Evolutionary conservation across 495 filamentous ascomycete species (phyloP).

Genomic region (Neurospora discreta): DNA sequence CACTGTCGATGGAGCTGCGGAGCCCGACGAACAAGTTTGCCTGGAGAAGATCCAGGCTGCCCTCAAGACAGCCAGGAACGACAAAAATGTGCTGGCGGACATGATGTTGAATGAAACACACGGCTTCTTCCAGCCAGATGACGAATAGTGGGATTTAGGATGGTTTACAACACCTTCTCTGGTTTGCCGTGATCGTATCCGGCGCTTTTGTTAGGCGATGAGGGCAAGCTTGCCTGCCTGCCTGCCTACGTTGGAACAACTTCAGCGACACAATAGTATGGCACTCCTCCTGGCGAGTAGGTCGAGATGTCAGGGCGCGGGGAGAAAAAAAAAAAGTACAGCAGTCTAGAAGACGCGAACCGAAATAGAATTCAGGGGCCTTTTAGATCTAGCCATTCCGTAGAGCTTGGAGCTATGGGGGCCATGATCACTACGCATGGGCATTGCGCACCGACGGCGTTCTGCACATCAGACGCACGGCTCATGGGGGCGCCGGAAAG

Average conservation of each 20-base stretch:
- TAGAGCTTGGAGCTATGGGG: background rate
- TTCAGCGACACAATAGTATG: background rate
- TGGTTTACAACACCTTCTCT: background rate
- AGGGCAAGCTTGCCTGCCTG: background rate
- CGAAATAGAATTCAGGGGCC: background rate
- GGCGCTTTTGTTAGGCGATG: background rate
- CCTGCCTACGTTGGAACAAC: background rate
- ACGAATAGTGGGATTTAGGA: background rate
- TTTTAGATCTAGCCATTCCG: background rate
- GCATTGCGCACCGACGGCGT: background rate
- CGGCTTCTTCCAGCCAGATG: background rate
- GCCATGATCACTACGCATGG: background rate
- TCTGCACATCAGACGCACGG: background rate
- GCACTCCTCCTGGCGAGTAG: background rate
- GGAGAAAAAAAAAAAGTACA: background rate
- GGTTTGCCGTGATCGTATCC: background rate
- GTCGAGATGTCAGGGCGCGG: background rate
- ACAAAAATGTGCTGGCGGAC: slow-evolving; percentile 65
- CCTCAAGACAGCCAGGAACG: slow-evolving; percentile 57
- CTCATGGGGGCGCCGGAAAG: background rate
- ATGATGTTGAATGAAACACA: slow-evolving; percentile 42
- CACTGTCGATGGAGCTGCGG: slow-evolving; percentile 60
- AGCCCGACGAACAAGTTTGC: slow-evolving; percentile 52
- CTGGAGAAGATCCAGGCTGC: slow-evolving; percentile 59
- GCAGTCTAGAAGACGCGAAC: background rate